These are phyloP conservation scores for Plantago major DNA, from an alignment of 257 asterid species.

Conservation along the genomic window DNA sequence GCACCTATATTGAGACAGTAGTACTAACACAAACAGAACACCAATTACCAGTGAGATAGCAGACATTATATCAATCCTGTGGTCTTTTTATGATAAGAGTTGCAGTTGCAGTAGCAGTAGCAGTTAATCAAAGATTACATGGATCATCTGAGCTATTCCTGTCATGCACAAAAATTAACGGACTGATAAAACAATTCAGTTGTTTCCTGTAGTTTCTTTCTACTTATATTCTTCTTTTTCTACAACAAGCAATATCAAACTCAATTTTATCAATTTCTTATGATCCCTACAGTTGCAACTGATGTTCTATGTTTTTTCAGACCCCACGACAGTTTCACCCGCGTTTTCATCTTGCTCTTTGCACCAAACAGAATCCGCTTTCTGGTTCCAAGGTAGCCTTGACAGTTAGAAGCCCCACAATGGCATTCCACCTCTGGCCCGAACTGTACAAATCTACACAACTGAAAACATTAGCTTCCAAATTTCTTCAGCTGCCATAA, in stretches of 20 bases:
- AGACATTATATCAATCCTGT: not conserved
- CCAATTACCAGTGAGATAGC: not conserved
- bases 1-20: too few species aligned
- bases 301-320: slow-evolving; percentile 63
- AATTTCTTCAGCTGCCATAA: too few species aligned
- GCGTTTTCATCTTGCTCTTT: slow-evolving; percentile 22
- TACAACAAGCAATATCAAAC: slow-evolving; percentile 11
- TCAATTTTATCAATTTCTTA: slow-evolving; percentile 15
- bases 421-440: slow-evolving; percentile 84
- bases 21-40: too few species aligned
- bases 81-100: not conserved
- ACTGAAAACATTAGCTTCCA: slow-evolving; percentile 1
- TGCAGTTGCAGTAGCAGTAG: not conserved
- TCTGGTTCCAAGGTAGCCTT: slow-evolving; percentile 71
- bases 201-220: slow-evolving; percentile 17
- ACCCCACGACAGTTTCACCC: slow-evolving; percentile 53
- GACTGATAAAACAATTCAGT: not conserved
- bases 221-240: slow-evolving; percentile 8
- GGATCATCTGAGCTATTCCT: slow-evolving; percentile 1
- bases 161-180: not conserved
- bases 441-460: slow-evolving; percentile 72
- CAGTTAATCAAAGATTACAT: not conserved
- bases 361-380: slow-evolving; percentile 35
- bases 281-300: slow-evolving; percentile 27
- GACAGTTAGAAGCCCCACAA: slow-evolving; percentile 78